Conservation (phyloP, 495 filamentous ascomycete genomes). For the Penicillium malachiteum region DNA sequence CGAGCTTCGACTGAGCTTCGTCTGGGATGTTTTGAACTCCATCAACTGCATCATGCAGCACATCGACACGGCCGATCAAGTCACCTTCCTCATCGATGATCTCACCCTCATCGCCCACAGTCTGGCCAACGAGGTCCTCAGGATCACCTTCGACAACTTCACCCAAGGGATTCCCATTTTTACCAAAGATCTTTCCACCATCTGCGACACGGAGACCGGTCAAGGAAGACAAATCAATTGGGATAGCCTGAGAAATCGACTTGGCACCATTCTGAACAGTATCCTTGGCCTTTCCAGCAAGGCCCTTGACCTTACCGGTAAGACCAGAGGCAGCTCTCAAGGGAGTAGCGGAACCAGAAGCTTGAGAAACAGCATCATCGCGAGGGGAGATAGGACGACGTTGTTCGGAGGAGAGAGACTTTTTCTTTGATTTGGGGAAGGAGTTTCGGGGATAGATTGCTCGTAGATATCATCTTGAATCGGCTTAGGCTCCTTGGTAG, state of each 20-base stretch:
- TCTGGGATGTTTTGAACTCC: slow-evolving; percentile 25
- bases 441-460: slow-evolving; percentile 23
- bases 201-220: slow-evolving; percentile 62
- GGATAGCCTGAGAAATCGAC: slow-evolving; percentile 28
- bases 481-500: slow-evolving; percentile 24
- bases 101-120: slow-evolving; percentile 55
- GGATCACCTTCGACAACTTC: slow-evolving; percentile 43
- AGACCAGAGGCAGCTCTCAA: slow-evolving; percentile 12
- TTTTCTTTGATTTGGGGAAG: slow-evolving; percentile 38
- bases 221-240: slow-evolving; percentile 62
- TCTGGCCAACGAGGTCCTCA: slow-evolving; percentile 45
- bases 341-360: slow-evolving; percentile 30
- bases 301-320: slow-evolving; percentile 20
- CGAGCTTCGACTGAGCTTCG: slow-evolving; percentile 19
- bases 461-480: slow-evolving; percentile 25
- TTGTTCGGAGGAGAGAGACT: slow-evolving; percentile 28
- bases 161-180: slow-evolving; percentile 39
- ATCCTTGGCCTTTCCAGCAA: slow-evolving; percentile 25
- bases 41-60: slow-evolving; percentile 34
- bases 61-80: slow-evolving; percentile 45
- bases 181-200: slow-evolving; percentile 39
- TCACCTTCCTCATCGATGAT: slow-evolving; percentile 52
- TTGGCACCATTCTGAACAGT: slow-evolving; percentile 22
- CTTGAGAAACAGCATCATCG: slow-evolving; percentile 28
- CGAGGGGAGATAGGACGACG: slow-evolving; percentile 29